These are phyloP conservation scores for Saussurea involucrata DNA, from an alignment of 129 eudicot genomes.

Conservation along the genomic window DNA sequence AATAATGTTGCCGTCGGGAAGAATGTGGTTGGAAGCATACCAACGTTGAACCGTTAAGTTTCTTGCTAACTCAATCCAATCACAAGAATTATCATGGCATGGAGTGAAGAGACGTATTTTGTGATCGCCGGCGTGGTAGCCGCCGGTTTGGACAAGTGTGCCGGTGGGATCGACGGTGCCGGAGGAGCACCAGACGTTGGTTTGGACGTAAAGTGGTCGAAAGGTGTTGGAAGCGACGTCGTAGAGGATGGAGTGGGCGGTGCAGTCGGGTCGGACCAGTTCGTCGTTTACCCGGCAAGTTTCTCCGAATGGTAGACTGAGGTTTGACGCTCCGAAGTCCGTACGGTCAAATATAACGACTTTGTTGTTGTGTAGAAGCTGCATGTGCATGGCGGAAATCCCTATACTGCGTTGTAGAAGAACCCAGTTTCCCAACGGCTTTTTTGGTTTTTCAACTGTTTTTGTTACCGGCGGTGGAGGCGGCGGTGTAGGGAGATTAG, in stretches of 20 bases:
- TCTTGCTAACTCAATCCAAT: conserved; percentile 55
- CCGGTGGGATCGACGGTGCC: conserved; percentile 66
- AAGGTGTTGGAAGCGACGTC: conserved; percentile 62
- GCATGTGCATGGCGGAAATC: conserved; percentile 96
- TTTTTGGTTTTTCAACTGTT: background rate
- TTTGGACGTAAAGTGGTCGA: conserved; percentile 61
- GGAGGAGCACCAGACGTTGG: conserved; percentile 87
- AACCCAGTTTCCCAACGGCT: conserved; percentile 51
- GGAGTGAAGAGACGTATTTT: conserved; percentile 58
- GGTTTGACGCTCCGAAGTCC: conserved; percentile 67
- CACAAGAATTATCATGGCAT: conserved; percentile 40
- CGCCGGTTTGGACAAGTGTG: conserved; percentile 67
- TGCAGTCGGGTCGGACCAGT: conserved; percentile 38
- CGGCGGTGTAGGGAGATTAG: background rate
- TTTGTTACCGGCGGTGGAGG: background rate
- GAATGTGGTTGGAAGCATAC: conserved; percentile 54
- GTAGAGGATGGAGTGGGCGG: conserved; percentile 77
- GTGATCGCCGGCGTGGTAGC: conserved; percentile 54
- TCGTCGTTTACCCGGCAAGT: conserved; percentile 46
- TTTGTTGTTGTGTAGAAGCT: conserved; percentile 70
- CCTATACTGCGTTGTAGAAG: conserved; percentile 55
- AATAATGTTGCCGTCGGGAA: conserved; percentile 78
- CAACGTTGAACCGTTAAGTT: conserved; percentile 52
- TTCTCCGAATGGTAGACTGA: conserved; percentile 46
- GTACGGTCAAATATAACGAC: conserved; percentile 85